Percentiles rank a stretch among this genome's conserved stretches.
Conservation (phyloP, 495 filamentous ascomycete species). For the Aspergillus baeticus region DNA sequence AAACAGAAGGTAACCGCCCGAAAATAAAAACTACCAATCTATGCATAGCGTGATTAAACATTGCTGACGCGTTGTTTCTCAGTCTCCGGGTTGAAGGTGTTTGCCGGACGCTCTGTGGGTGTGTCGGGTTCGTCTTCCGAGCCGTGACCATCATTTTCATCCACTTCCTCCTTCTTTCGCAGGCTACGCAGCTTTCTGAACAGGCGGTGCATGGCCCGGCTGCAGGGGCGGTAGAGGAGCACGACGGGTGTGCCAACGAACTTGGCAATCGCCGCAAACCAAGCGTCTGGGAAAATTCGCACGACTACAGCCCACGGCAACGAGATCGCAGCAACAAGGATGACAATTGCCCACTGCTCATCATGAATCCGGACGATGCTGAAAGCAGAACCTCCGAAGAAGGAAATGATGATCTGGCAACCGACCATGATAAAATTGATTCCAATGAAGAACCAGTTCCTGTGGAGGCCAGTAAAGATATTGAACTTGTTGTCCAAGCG, state of each 20-base stretch:
- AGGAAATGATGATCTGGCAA: slow-evolving; percentile 78
- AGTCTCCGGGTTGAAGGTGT: too few species aligned
- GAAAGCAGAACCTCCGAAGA: slow-evolving; percentile 74
- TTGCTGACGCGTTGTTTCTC: too few species aligned
- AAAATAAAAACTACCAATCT: too few species aligned
- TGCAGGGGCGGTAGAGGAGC: not conserved
- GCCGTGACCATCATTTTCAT: not conserved
- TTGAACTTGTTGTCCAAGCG: slow-evolving; percentile 87
- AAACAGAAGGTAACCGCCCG: too few species aligned
- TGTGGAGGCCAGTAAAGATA: slow-evolving; percentile 76
- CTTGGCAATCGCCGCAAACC: slow-evolving; percentile 25
- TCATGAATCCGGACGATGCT: slow-evolving; percentile 63
- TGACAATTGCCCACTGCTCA: slow-evolving; percentile 72
- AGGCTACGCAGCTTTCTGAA: slow-evolving; percentile 25
- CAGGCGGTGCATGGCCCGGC: not conserved
- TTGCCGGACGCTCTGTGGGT: too few species aligned
- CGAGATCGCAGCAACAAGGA: slow-evolving; percentile 68
- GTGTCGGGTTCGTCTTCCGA: too few species aligned
- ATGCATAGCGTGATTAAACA: too few species aligned
- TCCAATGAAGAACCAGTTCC: slow-evolving; percentile 77
- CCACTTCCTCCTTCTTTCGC: not conserved
- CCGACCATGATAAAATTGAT: slow-evolving; percentile 80
- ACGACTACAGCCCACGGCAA: slow-evolving; percentile 72
- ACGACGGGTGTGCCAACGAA: slow-evolving; percentile 31
- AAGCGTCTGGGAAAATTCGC: slow-evolving; percentile 64